Evolutionary conservation across 371 early-diverging fungal species (phyloP).

Genomic region (Dichotomocladium elegans): DNA sequence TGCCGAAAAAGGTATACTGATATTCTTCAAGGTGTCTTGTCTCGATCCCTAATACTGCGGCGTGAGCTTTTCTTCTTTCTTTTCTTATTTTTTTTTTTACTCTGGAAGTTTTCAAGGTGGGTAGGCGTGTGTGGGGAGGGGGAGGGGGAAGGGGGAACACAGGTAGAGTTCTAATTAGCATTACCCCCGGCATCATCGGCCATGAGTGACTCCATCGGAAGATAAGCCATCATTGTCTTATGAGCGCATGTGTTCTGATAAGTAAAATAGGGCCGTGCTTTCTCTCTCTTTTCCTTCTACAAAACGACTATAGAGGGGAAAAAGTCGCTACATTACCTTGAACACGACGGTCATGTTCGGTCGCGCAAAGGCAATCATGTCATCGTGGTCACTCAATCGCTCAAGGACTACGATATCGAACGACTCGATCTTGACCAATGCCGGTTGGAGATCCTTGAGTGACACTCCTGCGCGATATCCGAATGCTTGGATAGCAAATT

Average conservation of each 20-base stretch:
- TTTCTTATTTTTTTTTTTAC: no score
- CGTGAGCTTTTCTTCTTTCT: not conserved
- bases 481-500: constrained; percentile 42
- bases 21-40: constrained; percentile 15
- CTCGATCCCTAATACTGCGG: constrained; percentile 14
- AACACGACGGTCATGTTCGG: constrained; percentile 52
- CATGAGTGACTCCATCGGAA: constrained; percentile 31
- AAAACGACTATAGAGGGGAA: no score
- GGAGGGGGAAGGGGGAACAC: no score
- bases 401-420: constrained; percentile 29
- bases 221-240: constrained; percentile 50
- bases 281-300: no score
- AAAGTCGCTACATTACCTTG: no score
- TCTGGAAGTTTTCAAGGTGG: no score
- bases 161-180: no score
- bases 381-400: constrained; percentile 32
- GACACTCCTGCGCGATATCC: constrained; percentile 30
- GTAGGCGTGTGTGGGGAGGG: no score
- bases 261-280: no score
- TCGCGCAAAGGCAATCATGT: constrained; percentile 38
- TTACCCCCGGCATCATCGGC: constrained; percentile 42
- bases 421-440: constrained; percentile 14
- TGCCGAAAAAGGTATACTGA: constrained; percentile 29
- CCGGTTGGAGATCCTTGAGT: constrained; percentile 22
- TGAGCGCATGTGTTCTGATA: no score